Conservation (phyloP, 768 basidiomycete species). For the Pseudohyphozyma bogoriensis region DNA sequence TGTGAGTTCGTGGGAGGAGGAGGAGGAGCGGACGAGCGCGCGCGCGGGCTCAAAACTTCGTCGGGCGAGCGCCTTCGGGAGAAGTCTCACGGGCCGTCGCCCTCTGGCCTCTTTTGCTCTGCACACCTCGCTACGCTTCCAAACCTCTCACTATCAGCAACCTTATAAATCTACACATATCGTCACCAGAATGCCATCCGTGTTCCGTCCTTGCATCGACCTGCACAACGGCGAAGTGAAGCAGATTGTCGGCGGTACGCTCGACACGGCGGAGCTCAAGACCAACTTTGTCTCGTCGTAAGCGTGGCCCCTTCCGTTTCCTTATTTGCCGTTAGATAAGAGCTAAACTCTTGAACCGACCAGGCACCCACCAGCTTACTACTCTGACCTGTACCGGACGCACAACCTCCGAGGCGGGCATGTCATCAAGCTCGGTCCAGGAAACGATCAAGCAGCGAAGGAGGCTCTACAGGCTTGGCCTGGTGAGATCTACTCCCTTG, state of each 20-base stretch:
- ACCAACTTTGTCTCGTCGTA: constrained; percentile 89
- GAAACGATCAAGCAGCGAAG: constrained; percentile 79
- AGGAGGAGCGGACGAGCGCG: too few species aligned
- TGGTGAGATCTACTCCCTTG: constrained; percentile 42
- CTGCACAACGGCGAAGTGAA: constrained; percentile 92
- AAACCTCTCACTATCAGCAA: too few species aligned
- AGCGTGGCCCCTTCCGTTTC: constrained; percentile 34
- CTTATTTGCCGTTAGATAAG: neutral
- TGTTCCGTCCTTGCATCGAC: constrained; percentile 91
- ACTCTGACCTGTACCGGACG: constrained; percentile 62
- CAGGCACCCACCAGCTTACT: constrained; percentile 56
- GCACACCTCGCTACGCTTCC: too few species aligned
- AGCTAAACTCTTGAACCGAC: neutral
- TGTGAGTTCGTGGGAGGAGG: too few species aligned
- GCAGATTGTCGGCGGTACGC: constrained; percentile 92
- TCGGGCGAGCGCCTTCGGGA: too few species aligned
- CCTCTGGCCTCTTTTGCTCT: too few species aligned
- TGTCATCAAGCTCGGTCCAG: constrained; percentile 86
- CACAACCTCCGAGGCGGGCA: constrained; percentile 73
- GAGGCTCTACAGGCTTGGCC: constrained; percentile 79
- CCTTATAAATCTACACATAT: too few species aligned
- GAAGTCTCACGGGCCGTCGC: too few species aligned
- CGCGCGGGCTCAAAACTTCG: too few species aligned
- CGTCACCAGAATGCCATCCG: constrained; percentile 6
- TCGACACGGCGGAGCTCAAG: constrained; percentile 60